Conservation (phyloP, 768 basidiomycete species). For the Russula emetica region DNA sequence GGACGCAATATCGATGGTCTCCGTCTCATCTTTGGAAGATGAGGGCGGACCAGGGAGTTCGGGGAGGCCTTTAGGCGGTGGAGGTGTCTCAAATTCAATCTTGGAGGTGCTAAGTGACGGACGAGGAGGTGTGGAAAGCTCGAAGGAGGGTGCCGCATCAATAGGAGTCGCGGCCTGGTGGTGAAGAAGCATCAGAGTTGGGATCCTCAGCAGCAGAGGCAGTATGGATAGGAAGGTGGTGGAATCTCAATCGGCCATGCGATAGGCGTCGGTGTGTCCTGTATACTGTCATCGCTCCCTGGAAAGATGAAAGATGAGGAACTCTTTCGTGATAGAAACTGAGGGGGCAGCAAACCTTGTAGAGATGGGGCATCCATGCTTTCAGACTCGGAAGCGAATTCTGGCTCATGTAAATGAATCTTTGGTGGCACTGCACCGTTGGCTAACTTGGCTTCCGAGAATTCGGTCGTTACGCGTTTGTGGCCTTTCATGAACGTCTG, state of each 20-base stretch:
- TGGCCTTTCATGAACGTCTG: slow-evolving; percentile 31
- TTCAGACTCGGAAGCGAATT: slow-evolving; percentile 5
- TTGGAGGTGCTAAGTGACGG: slow-evolving; percentile 42
- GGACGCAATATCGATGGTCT: slow-evolving; percentile 33
- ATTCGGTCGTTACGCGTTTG: slow-evolving; percentile 33
- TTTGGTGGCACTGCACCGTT: slow-evolving; percentile 31
- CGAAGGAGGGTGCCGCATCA: slow-evolving; percentile 25
- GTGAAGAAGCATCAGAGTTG: not conserved
- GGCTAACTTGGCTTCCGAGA: slow-evolving; percentile 32
- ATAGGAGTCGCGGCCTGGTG: slow-evolving; percentile 28
- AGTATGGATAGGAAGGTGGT: slow-evolving; percentile 7
- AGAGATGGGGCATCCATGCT: not conserved
- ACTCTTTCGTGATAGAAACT: slow-evolving; percentile 26
- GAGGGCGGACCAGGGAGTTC: slow-evolving; percentile 64
- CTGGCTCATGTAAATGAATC: slow-evolving; percentile 18
- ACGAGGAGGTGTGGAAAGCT: slow-evolving; percentile 48
- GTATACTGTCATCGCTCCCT: slow-evolving; percentile 41
- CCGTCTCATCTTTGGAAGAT: slow-evolving; percentile 48
- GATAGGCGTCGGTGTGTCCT: slow-evolving; percentile 22
- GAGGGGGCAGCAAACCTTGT: slow-evolving; percentile 25
- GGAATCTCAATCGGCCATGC: slow-evolving; percentile 23
- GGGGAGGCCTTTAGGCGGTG: slow-evolving; percentile 57
- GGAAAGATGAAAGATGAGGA: slow-evolving; percentile 6
- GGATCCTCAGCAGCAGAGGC: not conserved
- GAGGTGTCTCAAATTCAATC: slow-evolving; percentile 55